These are phyloP conservation scores for Globisporangium parvum DNA, from an alignment of 352 stramenopile species.

Conservation along the genomic window DNA sequence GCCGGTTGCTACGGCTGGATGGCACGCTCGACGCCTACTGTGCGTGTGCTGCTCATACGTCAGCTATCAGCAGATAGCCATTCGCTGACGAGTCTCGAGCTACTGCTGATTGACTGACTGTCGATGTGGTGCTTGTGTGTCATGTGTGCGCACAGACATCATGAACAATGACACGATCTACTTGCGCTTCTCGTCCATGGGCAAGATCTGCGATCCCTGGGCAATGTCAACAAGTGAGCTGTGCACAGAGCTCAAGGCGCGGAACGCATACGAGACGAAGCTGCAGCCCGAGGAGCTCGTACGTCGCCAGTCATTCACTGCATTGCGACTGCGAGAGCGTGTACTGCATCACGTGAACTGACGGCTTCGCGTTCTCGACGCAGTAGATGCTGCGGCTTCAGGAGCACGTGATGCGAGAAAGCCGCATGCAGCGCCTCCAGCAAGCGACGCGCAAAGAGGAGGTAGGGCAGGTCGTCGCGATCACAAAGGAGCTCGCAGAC, in stretches of 20 bases:
- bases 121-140: no score
- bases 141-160: conserved; percentile 32
- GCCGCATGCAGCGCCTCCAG: conserved; percentile 55
- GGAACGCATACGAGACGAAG: conserved; percentile 56
- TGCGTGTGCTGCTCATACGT: conserved; percentile 16
- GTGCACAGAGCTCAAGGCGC: conserved; percentile 41
- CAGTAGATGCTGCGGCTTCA: conserved; percentile 54
- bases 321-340: background rate
- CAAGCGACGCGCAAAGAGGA: conserved; percentile 56
- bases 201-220: conserved; percentile 62
- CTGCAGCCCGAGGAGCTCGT: conserved; percentile 65
- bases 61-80: background rate
- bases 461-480: conserved; percentile 32
- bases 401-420: conserved; percentile 55
- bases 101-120: no score
- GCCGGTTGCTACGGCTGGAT: conserved; percentile 53
- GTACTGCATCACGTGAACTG: background rate
- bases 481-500: conserved; percentile 44
- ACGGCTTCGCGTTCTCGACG: background rate
- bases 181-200: conserved; percentile 54
- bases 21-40: conserved; percentile 58
- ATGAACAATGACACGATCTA: conserved; percentile 67
- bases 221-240: conserved; percentile 77
- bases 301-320: conserved; percentile 1
- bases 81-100: background rate